Percentiles rank a stretch among this genome's conserved stretches.
Evolutionary conservation across 2,329 filamentous ascomycete species (phyloP).

Genomic region (Colletotrichum godetiae): DNA sequence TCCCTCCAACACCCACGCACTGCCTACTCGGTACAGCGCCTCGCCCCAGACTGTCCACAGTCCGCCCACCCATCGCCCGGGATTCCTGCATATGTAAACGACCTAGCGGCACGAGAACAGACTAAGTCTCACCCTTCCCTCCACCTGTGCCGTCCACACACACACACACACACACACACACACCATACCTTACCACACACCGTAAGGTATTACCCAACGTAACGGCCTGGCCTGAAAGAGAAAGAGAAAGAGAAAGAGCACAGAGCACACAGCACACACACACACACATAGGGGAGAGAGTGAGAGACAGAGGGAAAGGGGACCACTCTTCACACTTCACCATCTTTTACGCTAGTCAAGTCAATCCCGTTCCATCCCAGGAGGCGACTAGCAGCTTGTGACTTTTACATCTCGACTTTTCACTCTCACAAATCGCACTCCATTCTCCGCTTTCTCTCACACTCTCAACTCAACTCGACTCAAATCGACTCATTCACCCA

Average conservation of each 20-base stretch:
- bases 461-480: background rate
- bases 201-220: background rate
- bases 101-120: constrained; percentile 27
- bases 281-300: background rate
- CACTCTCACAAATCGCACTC: constrained; percentile 15
- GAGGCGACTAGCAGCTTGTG: constrained; percentile 8
- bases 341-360: constrained; percentile 33
- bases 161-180: background rate
- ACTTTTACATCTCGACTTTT: constrained; percentile 30
- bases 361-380: constrained; percentile 14
- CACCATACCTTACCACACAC: background rate
- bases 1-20: background rate
- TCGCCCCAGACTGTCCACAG: constrained; percentile 12
- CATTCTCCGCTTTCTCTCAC: background rate
- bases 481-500: too few species aligned
- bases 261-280: too few species aligned
- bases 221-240: constrained; percentile 18
- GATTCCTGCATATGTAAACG: constrained; percentile 30
- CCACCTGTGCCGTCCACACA: background rate
- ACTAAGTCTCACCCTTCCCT: constrained; percentile 22
- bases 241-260: background rate
- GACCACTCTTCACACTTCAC: constrained; percentile 31
- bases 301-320: constrained; percentile 8
- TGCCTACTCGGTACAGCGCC: background rate
- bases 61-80: constrained; percentile 14